phyloP scores from a whole-genome alignment of 257 asterid genomes.

The Nicotiana attenuata region DNA sequence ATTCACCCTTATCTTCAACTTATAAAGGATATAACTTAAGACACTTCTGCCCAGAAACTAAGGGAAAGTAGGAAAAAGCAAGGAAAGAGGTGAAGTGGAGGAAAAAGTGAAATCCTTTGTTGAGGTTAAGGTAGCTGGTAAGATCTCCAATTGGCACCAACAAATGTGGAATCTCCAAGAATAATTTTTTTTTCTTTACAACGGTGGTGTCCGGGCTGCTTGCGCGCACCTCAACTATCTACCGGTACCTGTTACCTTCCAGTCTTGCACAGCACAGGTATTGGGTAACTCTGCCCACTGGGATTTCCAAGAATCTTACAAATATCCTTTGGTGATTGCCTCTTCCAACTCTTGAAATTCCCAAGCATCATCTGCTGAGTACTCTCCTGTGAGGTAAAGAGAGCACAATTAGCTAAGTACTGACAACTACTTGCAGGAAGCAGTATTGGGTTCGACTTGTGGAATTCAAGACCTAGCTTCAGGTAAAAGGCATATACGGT shows the following conservation, averaged over 20 bases:
- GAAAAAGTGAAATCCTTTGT: neutral
- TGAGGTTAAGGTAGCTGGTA: neutral
- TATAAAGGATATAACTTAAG: neutral
- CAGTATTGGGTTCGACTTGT: neutral
- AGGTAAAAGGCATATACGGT: neutral
- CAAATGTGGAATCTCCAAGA: conserved; percentile 3
- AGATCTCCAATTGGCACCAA: neutral
- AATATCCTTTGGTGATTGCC: conserved; percentile 63
- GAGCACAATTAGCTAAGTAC: neutral
- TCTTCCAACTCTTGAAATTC: conserved; percentile 85
- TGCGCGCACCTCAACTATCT: neutral
- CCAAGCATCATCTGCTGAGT: conserved; percentile 91
- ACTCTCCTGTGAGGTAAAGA: conserved; percentile 50
- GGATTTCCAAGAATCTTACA: conserved; percentile 25
- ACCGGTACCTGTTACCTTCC: neutral
- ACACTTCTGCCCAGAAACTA: neutral
- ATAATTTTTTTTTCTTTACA: neutral
- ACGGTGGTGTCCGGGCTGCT: neutral
- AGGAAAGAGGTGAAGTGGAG: neutral
- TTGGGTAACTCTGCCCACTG: neutral
- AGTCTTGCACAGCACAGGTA: neutral
- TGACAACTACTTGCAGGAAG: neutral
- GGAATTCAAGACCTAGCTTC: neutral
- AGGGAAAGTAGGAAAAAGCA: neutral
- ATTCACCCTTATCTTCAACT: neutral